Conservation (phyloP, 73 alveolate genomes). For the Paramecium octaurelia region DNA sequence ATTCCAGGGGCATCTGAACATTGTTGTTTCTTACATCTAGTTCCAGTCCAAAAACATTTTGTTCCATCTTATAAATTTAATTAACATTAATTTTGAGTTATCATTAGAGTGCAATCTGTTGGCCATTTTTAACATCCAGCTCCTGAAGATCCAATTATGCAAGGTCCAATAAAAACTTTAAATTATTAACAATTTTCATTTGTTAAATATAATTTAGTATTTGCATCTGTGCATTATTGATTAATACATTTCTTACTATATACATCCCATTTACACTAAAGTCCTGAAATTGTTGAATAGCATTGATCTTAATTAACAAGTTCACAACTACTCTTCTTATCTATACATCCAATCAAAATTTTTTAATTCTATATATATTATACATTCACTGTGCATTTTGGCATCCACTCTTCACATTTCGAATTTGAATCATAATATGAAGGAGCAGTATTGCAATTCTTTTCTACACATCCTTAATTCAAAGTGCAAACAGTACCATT, state of each 20-base stretch:
- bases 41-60: not conserved
- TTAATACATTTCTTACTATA: not conserved
- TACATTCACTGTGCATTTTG: not conserved
- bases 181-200: not conserved
- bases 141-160: not conserved
- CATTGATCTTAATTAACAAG: too few species aligned
- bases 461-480: not conserved
- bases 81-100: not conserved
- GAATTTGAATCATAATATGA: not conserved
- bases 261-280: not conserved
- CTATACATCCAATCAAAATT: too few species aligned
- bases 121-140: not conserved
- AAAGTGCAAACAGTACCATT: not conserved
- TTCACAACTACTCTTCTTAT: too few species aligned
- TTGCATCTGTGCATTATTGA: too few species aligned
- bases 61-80: not conserved
- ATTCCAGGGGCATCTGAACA: too few species aligned
- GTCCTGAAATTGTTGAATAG: too few species aligned
- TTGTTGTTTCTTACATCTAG: too few species aligned
- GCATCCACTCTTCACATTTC: not conserved
- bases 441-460: not conserved
- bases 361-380: too few species aligned
- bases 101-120: not conserved
- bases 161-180: not conserved
- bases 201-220: too few species aligned